Conservation (phyloP, 106 monocot species). For the Agapanthus africanus region DNA sequence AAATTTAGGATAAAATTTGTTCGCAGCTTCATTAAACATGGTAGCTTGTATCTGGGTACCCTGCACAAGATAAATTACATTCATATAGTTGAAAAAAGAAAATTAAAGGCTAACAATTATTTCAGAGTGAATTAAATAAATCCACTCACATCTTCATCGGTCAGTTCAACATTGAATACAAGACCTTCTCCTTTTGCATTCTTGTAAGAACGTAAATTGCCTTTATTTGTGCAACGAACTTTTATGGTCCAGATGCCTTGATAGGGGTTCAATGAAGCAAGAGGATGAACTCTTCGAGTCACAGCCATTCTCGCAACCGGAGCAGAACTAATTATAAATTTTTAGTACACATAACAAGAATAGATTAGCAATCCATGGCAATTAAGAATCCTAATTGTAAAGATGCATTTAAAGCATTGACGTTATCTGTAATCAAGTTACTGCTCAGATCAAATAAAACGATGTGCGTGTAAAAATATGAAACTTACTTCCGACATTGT, state of each 20-base stretch:
- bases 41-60: slow-evolving; percentile 93
- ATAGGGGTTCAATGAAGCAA: slow-evolving; percentile 91
- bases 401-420: too few species aligned
- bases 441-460: neutral
- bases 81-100: too few species aligned
- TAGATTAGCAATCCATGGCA: too few species aligned
- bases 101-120: neutral
- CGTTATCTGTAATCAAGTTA: too few species aligned
- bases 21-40: slow-evolving; percentile 96
- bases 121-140: neutral
- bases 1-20: slow-evolving; percentile 76
- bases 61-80: slow-evolving; percentile 23
- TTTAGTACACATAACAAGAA: too few species aligned
- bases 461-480: neutral
- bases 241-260: slow-evolving; percentile 98
- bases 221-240: slow-evolving; percentile 82
- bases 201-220: slow-evolving; percentile 71
- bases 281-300: slow-evolving; percentile 87
- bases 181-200: slow-evolving; percentile 82
- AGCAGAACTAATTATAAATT: too few species aligned
- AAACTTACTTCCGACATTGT: slow-evolving; percentile 71
- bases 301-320: slow-evolving; percentile 79
- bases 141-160: slow-evolving; percentile 86
- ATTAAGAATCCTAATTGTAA: neutral
- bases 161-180: slow-evolving; percentile 90